A percentile compares a stretch with the other conserved stretches of the same genome.
These are phyloP conservation scores for Leccinum barrowsii DNA, from an alignment of 768 basidiomycete genomes.

Conservation along the genomic window DNA sequence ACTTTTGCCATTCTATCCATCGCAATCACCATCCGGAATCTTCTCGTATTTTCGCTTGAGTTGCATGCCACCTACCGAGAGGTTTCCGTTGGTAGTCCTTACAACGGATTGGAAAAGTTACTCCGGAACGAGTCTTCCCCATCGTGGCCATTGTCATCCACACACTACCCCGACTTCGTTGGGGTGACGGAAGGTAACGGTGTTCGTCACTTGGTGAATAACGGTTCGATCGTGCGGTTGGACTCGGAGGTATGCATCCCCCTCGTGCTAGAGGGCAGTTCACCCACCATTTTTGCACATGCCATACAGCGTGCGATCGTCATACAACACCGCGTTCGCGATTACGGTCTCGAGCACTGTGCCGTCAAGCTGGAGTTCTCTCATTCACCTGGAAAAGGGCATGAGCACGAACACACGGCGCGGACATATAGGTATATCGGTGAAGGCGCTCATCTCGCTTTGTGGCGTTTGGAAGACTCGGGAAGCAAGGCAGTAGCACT, in stretches of 20 bases:
- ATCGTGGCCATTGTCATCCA: constrained; percentile 24
- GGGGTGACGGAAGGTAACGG: constrained; percentile 9
- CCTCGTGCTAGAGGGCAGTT: background rate
- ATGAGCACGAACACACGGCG: background rate
- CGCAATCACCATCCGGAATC: constrained; percentile 19
- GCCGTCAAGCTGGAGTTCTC: constrained; percentile 11
- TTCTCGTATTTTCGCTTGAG: constrained; percentile 11
- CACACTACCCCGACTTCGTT: constrained; percentile 21
- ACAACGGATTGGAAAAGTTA: constrained; percentile 22
- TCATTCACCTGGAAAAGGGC: background rate
- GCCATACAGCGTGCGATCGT: constrained; percentile 13
- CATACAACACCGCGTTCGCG: constrained; percentile 24
- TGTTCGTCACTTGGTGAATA: constrained; percentile 12
- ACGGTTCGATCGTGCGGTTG: constrained; percentile 21
- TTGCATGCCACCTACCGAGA: constrained; percentile 1
- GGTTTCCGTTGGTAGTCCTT: constrained; percentile 16
- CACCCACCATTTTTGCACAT: background rate
- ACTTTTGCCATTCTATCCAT: constrained; percentile 16
- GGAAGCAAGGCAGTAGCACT: constrained; percentile 5
- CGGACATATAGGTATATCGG: constrained; percentile 17
- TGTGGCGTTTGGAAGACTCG: constrained; percentile 18
- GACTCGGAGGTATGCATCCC: constrained; percentile 13
- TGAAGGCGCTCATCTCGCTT: constrained; percentile 10
- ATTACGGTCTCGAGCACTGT: constrained; percentile 24
- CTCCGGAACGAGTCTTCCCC: constrained; percentile 27